Evolutionary conservation across 2,329 filamentous ascomycete genomes (phyloP), one percentile per base, ranked within the genome.

Genomic region (Aspergillus sojae): DNA sequence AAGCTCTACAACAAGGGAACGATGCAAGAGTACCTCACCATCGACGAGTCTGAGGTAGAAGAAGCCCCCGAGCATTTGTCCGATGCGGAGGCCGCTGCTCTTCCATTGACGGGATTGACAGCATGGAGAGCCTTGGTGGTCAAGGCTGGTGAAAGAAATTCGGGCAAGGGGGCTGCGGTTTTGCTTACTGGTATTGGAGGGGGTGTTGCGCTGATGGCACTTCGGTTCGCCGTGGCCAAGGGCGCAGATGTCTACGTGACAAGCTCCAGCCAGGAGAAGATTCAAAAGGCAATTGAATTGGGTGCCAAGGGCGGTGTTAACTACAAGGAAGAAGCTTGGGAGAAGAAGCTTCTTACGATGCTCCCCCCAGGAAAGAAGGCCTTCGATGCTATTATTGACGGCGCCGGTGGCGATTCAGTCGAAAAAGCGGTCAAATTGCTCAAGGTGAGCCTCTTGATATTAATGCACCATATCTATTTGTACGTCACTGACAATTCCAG

Each of bases 141-240:
- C 7, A 98, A 98, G 83, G 88, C 85, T 56, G 86, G 84, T 5
- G 88, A 89, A 68, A 78, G 80, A 54, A 82, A 82, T 61, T 75
- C 79, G 19, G 68, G 74, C 5, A 69, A 77, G 0, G 92, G 92
- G 2, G 81, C 86, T 65, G 96, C 96, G 73, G 83, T 98, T 4
- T 81, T 98, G 36, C 80, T 98, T 48, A 97, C 94, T 5, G 94
- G 94, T 0, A 96, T 98, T 77, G 94, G 94, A 0, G 94, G 94
- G 41, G 94, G 94, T 50, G 94, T 97, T 1, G 94, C 94, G 39
- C 81, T 97, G 61, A 89, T 92, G 82, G 90, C 86, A 6, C 81
- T 97, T 70, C 85, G 92, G 76, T 96, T 96, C 78, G 93, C 88
- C 12, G 88, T 89, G 14, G 92, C 87, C 11, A 80, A 88, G 68